These are phyloP conservation scores for Trichophyton benhamiae DNA, from an alignment of 2,329 filamentous ascomycete species.

Conservation along the genomic window DNA sequence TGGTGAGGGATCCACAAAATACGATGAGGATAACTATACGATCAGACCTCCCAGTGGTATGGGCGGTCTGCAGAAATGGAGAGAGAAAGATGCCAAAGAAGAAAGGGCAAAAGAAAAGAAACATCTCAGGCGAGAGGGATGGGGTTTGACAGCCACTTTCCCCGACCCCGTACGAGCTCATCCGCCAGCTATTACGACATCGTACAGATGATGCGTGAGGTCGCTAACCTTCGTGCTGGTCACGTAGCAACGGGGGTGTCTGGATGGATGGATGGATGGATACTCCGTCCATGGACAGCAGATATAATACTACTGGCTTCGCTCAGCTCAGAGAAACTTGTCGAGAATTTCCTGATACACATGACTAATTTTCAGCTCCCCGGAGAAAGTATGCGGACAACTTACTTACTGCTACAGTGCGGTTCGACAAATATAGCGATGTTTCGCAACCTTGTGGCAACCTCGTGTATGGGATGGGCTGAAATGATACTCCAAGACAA, in stretches of 20 bases:
- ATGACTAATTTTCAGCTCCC: constrained; percentile 1
- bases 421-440: constrained; percentile 1
- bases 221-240: background rate
- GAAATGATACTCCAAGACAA: background rate
- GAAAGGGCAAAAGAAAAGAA: background rate
- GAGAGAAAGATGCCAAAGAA: background rate
- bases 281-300: background rate
- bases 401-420: background rate
- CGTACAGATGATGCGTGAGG: background rate
- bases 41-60: constrained; percentile 1
- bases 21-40: constrained; percentile 5
- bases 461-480: constrained; percentile 3
- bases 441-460: constrained; percentile 1
- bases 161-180: constrained; percentile 2
- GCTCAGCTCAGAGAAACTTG: background rate
- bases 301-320: background rate
- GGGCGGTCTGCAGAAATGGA: background rate
- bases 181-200: constrained; percentile 4
- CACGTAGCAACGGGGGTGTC: background rate
- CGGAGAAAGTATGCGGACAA: background rate
- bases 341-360: background rate
- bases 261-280: background rate
- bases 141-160: background rate
- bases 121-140: background rate
- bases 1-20: background rate